Conservation (phyloP, 495 filamentous ascomycete species). For the Penicillium chermesinum region DNA sequence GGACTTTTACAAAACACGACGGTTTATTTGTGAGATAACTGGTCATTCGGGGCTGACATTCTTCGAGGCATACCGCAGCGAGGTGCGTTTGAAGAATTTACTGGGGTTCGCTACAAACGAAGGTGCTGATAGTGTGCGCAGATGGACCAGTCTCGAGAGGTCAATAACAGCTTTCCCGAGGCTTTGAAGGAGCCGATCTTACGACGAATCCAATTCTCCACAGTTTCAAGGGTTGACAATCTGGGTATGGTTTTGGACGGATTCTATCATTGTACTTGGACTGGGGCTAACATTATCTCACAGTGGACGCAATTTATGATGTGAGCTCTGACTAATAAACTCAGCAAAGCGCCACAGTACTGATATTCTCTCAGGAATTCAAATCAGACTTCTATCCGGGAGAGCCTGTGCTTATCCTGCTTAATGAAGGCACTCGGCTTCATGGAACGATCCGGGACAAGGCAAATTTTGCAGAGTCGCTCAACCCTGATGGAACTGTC, state of each 20-base stretch:
- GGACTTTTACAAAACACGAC: slow-evolving; percentile 91
- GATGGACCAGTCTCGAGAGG: slow-evolving; percentile 79
- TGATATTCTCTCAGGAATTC: slow-evolving; percentile 65
- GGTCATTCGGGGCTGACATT: slow-evolving; percentile 91
- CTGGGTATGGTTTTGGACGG: slow-evolving; percentile 54
- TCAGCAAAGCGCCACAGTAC: neutral
- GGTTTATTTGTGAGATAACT: slow-evolving; percentile 92
- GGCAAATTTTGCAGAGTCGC: slow-evolving; percentile 63
- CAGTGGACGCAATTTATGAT: slow-evolving; percentile 66
- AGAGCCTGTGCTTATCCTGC: slow-evolving; percentile 71
- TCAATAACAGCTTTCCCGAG: slow-evolving; percentile 88
- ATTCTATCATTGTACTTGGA: neutral
- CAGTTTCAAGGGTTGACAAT: slow-evolving; percentile 84
- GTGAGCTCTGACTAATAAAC: slow-evolving; percentile 28
- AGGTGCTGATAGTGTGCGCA: slow-evolving; percentile 26
- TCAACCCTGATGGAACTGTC: slow-evolving; percentile 59
- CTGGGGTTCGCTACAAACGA: neutral
- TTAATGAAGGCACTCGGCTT: slow-evolving; percentile 63
- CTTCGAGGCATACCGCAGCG: slow-evolving; percentile 87
- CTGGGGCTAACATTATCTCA: slow-evolving; percentile 20
- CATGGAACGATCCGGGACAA: slow-evolving; percentile 83
- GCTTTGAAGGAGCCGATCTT: slow-evolving; percentile 86
- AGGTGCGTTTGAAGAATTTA: slow-evolving; percentile 54
- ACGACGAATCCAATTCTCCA: slow-evolving; percentile 84
- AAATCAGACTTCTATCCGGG: slow-evolving; percentile 92